A percentile compares a stretch with the other conserved stretches of the same genome.
Conservation (phyloP, 2,329 filamentous ascomycete genomes). For the Neospermospora avenae region DNA sequence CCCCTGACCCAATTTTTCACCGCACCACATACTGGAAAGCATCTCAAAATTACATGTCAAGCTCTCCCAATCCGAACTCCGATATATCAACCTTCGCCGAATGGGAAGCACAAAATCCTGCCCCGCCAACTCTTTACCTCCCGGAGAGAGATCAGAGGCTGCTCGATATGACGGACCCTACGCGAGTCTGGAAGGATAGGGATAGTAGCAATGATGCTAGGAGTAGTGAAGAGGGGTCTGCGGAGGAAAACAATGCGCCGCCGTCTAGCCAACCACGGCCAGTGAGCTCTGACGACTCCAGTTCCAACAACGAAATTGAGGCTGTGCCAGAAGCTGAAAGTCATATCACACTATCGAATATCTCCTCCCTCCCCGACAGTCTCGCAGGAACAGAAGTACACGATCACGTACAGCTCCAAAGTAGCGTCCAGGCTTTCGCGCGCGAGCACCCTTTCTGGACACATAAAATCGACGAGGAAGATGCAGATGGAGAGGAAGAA, state of each 20-base stretch:
- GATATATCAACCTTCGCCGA: slow-evolving; percentile 24
- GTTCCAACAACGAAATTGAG: slow-evolving; percentile 8
- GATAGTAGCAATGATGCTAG: slow-evolving; percentile 26
- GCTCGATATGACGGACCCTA: slow-evolving; percentile 11
- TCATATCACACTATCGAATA: background rate
- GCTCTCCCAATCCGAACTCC: background rate
- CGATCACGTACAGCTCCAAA: slow-evolving; percentile 12
- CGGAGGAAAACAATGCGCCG: slow-evolving; percentile 10
- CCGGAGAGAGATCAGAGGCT: slow-evolving; percentile 12
- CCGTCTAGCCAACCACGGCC: slow-evolving; percentile 23
- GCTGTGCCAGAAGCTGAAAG: slow-evolving; percentile 3
- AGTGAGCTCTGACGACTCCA: slow-evolving; percentile 2
- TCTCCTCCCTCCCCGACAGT: background rate
- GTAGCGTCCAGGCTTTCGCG: slow-evolving; percentile 14
- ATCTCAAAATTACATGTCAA: slow-evolving; percentile 2
- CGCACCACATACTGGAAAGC: background rate
- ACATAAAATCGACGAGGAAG: no score
- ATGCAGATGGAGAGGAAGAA: background rate
- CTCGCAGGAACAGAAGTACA: background rate
- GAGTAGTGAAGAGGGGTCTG: slow-evolving; percentile 13
- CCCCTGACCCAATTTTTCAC: background rate
- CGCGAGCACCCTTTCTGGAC: slow-evolving; percentile 14
- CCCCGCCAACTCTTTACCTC: background rate
- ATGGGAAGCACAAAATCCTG: slow-evolving; percentile 19
- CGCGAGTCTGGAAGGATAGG: slow-evolving; percentile 15